A percentile compares a stretch with the other conserved stretches of the same genome.
These are phyloP conservation scores for Leccinum arenicola DNA, from an alignment of 768 basidiomycete species.

Conservation along the genomic window DNA sequence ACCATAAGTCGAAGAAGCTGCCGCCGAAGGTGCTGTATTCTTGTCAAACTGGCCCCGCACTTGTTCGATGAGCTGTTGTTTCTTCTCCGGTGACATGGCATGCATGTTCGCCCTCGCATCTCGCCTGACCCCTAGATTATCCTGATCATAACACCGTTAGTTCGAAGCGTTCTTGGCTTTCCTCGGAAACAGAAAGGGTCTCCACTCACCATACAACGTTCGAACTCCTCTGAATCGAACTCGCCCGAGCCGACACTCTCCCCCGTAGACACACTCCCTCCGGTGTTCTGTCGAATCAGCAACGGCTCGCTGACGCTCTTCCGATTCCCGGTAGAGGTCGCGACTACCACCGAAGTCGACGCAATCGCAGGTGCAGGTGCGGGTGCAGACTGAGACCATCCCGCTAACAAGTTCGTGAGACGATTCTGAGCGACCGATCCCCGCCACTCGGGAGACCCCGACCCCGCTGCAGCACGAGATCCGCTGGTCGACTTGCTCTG, in stretches of 20 bases:
- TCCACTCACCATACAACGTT: slow-evolving; percentile 64
- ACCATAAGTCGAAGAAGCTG: slow-evolving; percentile 51
- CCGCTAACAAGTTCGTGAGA: slow-evolving; percentile 63
- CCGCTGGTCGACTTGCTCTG: slow-evolving; percentile 33
- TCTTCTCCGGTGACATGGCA: slow-evolving; percentile 56
- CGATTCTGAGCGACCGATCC: slow-evolving; percentile 55
- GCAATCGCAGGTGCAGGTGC: slow-evolving; percentile 11
- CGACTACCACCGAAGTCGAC: slow-evolving; percentile 29
- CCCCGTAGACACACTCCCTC: slow-evolving; percentile 26
- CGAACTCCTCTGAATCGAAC: slow-evolving; percentile 49
- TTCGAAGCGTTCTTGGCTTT: slow-evolving; percentile 4
- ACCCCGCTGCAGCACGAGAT: slow-evolving; percentile 17
- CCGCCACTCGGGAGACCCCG: slow-evolving; percentile 46
- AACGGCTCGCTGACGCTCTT: slow-evolving; percentile 74
- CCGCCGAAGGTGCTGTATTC: slow-evolving; percentile 27
- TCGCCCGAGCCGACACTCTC: slow-evolving; percentile 34
- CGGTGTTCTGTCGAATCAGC: slow-evolving; percentile 48
- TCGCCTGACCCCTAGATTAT: slow-evolving; percentile 70
- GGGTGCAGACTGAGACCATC: slow-evolving; percentile 55
- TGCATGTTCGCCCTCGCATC: slow-evolving; percentile 62
- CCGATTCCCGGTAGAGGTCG: slow-evolving; percentile 37
- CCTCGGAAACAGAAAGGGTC: neutral
- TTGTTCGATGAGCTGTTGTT: slow-evolving; percentile 63
- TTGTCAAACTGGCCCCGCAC: slow-evolving; percentile 38
- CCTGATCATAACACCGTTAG: slow-evolving; percentile 38